Evolutionary conservation across 768 basidiomycete species (phyloP).

Genomic region (Leccinum rimulosum): DNA sequence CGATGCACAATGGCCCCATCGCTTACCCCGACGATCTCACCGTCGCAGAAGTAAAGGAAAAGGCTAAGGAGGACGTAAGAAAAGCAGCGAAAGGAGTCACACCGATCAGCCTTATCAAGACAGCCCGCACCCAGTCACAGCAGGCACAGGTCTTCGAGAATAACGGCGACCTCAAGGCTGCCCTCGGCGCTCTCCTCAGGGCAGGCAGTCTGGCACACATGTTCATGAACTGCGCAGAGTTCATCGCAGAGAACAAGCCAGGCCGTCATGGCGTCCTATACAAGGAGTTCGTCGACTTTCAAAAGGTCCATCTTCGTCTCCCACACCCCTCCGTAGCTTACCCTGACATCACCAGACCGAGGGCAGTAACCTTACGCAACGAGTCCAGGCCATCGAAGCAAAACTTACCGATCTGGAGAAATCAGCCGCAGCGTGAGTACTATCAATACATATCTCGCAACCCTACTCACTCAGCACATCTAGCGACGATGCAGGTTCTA

Average conservation of each 20-base stretch:
- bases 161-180: constrained; percentile 58
- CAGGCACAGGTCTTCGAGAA: constrained; percentile 51
- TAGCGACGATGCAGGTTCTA: constrained; percentile 34
- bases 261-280: constrained; percentile 54
- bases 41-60: constrained; percentile 48
- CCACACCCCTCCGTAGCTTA: constrained; percentile 8
- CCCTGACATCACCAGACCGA: constrained; percentile 34
- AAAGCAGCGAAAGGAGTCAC: constrained; percentile 58
- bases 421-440: constrained; percentile 31
- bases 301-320: constrained; percentile 48
- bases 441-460: constrained; percentile 7
- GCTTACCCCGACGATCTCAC: constrained; percentile 29
- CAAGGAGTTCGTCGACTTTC: constrained; percentile 64
- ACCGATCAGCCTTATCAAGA: constrained; percentile 56
- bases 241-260: constrained; percentile 44
- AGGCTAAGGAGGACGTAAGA: constrained; percentile 45
- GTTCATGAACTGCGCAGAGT: constrained; percentile 60
- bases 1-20: constrained; percentile 41
- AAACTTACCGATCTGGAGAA: constrained; percentile 46
- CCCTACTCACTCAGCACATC: constrained; percentile 11
- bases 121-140: constrained; percentile 56
- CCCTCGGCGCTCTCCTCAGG: constrained; percentile 58
- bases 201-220: constrained; percentile 57
- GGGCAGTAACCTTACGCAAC: constrained; percentile 36
- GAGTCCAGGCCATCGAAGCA: constrained; percentile 45